Conservation (phyloP, 768 basidiomycete genomes). For the Boletus patriciae region DNA sequence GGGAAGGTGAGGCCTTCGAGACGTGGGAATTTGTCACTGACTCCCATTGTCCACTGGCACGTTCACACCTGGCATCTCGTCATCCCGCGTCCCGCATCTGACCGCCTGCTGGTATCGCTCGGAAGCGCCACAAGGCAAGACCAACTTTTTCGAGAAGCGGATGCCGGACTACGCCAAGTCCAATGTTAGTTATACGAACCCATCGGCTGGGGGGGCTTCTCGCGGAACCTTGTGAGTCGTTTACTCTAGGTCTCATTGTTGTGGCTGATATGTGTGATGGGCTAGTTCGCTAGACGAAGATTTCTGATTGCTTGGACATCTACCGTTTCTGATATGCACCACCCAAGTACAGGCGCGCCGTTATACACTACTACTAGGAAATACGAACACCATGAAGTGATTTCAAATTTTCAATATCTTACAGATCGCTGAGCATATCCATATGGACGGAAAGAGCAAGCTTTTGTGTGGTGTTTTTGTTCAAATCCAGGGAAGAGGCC, state of each 20-base stretch:
- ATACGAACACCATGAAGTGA: background rate
- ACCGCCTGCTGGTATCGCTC: too few species aligned
- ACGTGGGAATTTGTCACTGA: too few species aligned
- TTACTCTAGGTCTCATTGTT: too few species aligned
- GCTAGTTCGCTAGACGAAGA: constrained; percentile 19
- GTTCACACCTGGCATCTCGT: too few species aligned
- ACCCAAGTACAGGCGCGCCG: background rate
- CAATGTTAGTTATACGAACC: constrained; percentile 41
- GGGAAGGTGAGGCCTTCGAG: too few species aligned
- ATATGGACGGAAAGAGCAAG: constrained; percentile 3
- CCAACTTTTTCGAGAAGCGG: constrained; percentile 93
- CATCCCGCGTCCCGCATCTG: too few species aligned
- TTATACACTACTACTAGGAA: background rate
- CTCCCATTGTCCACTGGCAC: too few species aligned
- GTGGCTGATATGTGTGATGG: background rate
- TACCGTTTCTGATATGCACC: background rate
- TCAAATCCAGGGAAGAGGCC: too few species aligned
- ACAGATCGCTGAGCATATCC: background rate
- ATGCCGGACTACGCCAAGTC: constrained; percentile 80
- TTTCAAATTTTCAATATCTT: too few species aligned
- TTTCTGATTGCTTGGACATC: constrained; percentile 9
- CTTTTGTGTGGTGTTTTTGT: too few species aligned
- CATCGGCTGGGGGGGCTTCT: background rate
- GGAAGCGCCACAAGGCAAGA: too few species aligned
- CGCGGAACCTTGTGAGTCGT: constrained; percentile 38